Conservation (phyloP, 179 eudicot genomes). For the Pouteria campechiana region DNA sequence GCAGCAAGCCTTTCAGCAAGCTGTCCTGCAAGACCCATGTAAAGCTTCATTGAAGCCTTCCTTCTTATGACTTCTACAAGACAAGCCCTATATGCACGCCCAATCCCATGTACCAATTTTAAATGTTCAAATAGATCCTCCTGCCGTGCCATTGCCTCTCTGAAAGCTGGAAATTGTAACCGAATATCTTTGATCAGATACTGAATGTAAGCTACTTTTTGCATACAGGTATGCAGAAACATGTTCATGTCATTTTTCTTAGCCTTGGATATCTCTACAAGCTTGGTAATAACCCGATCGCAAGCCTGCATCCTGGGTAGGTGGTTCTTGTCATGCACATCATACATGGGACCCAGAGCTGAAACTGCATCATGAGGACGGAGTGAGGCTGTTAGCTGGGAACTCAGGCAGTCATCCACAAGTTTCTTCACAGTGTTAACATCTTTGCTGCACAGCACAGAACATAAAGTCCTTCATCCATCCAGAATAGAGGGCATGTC, state of each 20-base stretch:
- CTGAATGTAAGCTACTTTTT: constrained; percentile 83
- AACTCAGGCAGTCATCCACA: constrained; percentile 72
- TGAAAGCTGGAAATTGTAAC: constrained; percentile 76
- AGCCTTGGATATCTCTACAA: constrained; percentile 50
- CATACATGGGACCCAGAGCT: constrained; percentile 95
- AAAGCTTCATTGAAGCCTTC: constrained; percentile 94
- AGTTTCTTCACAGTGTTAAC: constrained; percentile 82
- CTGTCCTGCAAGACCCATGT: constrained; percentile 98
- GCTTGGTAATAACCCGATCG: constrained; percentile 50
- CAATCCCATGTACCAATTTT: constrained; percentile 69
- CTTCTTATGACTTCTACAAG: constrained; percentile 89
- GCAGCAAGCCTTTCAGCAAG: constrained; percentile 92
- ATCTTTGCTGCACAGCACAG: constrained; percentile 95
- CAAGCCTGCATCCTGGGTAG: constrained; percentile 81
- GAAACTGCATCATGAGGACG: constrained; percentile 99
- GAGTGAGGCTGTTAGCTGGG: constrained; percentile 67
- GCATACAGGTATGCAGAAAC: constrained; percentile 90
- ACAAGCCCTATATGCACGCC: constrained; percentile 82
- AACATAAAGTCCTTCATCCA: neutral
- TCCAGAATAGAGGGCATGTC: neutral
- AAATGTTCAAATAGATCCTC: constrained; percentile 72
- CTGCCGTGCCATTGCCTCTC: constrained; percentile 88
- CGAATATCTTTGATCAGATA: constrained; percentile 76
- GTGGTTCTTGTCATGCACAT: constrained; percentile 72
- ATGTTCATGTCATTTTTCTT: constrained; percentile 79